phyloP scores from a whole-genome alignment of 169 alveolate genomes.

The Eimeria maxima region DNA sequence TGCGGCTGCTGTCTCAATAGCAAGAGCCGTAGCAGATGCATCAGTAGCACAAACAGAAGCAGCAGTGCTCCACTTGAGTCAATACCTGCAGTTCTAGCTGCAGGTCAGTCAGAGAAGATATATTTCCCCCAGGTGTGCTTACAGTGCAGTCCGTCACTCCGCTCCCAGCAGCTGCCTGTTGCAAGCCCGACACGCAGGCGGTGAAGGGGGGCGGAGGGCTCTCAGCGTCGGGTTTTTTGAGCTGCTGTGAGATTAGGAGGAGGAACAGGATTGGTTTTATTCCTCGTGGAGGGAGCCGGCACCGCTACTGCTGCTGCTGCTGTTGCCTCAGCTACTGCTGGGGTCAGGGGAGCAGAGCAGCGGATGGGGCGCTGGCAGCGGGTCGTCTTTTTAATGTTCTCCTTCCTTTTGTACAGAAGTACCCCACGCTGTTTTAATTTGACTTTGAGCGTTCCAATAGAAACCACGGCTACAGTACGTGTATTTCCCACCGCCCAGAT shows the following conservation, averaged over 20 bases:
- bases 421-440: no score
- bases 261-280: background rate
- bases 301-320: background rate
- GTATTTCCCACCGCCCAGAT: background rate
- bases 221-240: background rate
- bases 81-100: background rate
- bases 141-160: background rate
- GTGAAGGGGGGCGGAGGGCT: constrained; percentile 32
- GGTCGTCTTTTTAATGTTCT: background rate
- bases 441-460: no score
- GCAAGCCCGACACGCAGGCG: background rate
- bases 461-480: no score
- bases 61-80: background rate
- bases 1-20: background rate
- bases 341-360: background rate
- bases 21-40: constrained; percentile 3
- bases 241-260: background rate
- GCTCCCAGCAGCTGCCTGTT: background rate
- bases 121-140: background rate
- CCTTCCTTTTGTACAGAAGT: background rate
- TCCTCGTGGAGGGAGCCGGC: background rate
- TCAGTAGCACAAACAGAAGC: background rate
- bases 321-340: constrained; percentile 4
- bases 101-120: background rate
- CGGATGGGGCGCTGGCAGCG: constrained; percentile 23